A percentile compares a stretch with the other conserved stretches of the same genome.
These are phyloP conservation scores for Lachnellula arida DNA, from an alignment of 2,329 filamentous ascomycete genomes.

Conservation along the genomic window DNA sequence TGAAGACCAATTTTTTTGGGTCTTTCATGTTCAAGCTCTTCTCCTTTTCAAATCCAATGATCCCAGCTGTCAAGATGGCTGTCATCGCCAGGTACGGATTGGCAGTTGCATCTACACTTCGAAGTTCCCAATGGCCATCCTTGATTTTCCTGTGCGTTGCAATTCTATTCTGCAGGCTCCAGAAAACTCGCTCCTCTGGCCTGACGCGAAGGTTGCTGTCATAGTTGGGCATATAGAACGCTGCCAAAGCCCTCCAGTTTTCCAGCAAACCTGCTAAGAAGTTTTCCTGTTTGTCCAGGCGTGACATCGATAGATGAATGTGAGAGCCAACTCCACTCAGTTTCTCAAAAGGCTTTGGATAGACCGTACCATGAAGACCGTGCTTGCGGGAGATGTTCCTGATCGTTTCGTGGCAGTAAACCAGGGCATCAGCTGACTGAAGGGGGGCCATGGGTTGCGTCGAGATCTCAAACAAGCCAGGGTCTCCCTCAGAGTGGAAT, in stretches of 20 bases:
- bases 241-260: slow-evolving; percentile 59
- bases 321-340: slow-evolving; percentile 63
- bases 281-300: slow-evolving; percentile 46
- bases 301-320: slow-evolving; percentile 61
- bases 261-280: slow-evolving; percentile 69
- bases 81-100: slow-evolving; percentile 52
- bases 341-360: slow-evolving; percentile 61
- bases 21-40: slow-evolving; percentile 45
- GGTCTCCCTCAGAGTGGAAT: slow-evolving; percentile 67
- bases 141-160: slow-evolving; percentile 63
- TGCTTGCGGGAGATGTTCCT: slow-evolving; percentile 56
- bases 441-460: slow-evolving; percentile 59
- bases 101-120: slow-evolving; percentile 57
- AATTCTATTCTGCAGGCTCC: slow-evolving; percentile 78
- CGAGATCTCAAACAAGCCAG: slow-evolving; percentile 73
- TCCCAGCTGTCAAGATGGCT: slow-evolving; percentile 55
- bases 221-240: slow-evolving; percentile 62
- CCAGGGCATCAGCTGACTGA: slow-evolving; percentile 63
- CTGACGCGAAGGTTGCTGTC: slow-evolving; percentile 63
- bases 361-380: slow-evolving; percentile 62
- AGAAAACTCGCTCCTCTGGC: slow-evolving; percentile 69
- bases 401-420: slow-evolving; percentile 67
- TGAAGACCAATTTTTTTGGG: slow-evolving; percentile 48
- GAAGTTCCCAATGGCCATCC: slow-evolving; percentile 68
- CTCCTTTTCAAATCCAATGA: slow-evolving; percentile 45